Base-by-base conservation (phyloP, 1,284 basidiomycete species). In the Ceratorhiza oryzae-sativae region DNA sequence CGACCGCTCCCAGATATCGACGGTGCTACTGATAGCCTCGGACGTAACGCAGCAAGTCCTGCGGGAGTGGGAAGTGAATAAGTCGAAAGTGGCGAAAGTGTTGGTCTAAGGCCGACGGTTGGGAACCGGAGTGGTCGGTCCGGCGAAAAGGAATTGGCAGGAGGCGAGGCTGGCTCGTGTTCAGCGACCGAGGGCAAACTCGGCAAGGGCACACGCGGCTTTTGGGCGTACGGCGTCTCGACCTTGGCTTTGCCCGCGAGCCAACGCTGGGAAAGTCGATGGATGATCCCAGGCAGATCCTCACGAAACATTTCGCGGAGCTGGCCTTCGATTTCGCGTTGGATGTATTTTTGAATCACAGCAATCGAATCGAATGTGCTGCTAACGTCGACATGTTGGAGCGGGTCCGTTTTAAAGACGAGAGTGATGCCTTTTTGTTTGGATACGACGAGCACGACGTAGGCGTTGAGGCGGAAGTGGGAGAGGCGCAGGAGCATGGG, bases 371-470 rank as follows among this genome's bases (percentile, higher is more conserved):
- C 97, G 78, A 99, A 99, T 0, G 97, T 98, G 78, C 92, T 94
- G 80, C 92, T 94, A 77, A 99, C 98, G 78, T 98, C 93, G 70
- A 99, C 95, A 77, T 95, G 95, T 81, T 99, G 96, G 23, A 99
- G 86, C 0, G 97, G 97, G 81, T 99, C 97, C 71, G 98, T 99
- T 83, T 99, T 99, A 89, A 99, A 99, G 27, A 99, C 97, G 56
- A 99, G 88, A 0, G 97, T 99, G 80, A 99, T 98, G 60, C 97
- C 97, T 79, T 98, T 98, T 79, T 92, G 92, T 76, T 94, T 94
- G 30, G 95, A 98, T 68, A 99, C 94, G 77, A 99, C 96, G 58
- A 99, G 89, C 74, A 99, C 97, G 76, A 99, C 93, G 78, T 98
- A 98, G 39, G 97, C 97, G 76, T 90, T 91, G 41, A 99, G 90